Evolutionary conservation across 345 rosid species (phyloP).

Genomic region (Eucalyptus regnans): DNA sequence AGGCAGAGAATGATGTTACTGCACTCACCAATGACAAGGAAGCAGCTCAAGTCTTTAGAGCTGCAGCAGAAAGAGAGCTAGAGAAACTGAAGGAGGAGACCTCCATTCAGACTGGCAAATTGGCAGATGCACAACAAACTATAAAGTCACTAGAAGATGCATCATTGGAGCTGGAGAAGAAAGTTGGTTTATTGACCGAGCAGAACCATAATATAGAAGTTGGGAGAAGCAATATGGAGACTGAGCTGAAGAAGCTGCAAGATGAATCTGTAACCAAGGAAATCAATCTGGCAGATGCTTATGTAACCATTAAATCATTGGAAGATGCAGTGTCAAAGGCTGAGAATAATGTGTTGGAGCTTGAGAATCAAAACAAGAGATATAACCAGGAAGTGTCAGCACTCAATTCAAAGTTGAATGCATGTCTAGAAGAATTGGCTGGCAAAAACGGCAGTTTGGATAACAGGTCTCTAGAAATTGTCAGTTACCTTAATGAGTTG

Average conservation of each 20-base stretch:
- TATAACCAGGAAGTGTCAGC: conserved; percentile 48
- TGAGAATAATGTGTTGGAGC: conserved; percentile 28
- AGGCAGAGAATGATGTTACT: conserved; percentile 44
- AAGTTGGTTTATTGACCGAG: conserved; percentile 32
- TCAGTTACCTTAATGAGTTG: conserved; percentile 34
- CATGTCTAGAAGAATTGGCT: conserved; percentile 73
- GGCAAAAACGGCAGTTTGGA: conserved; percentile 50
- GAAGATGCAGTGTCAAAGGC: conserved; percentile 54
- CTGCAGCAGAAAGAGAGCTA: conserved; percentile 37
- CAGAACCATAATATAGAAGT: conserved; percentile 22
- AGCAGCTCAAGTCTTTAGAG: conserved; percentile 45
- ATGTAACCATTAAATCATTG: conserved; percentile 34
- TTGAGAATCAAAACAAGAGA: conserved; percentile 45
- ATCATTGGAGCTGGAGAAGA: conserved; percentile 42
- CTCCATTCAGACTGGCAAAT: conserved; percentile 31
- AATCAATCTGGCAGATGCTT: conserved; percentile 36
- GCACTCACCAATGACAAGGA: conserved; percentile 52
- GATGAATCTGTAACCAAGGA: conserved; percentile 44
- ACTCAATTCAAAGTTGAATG: conserved; percentile 52
- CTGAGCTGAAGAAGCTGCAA: conserved; percentile 45
- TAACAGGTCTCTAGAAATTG: conserved; percentile 43
- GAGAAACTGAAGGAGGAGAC: conserved; percentile 42
- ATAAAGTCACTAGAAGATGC: conserved; percentile 54
- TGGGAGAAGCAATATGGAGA: conserved; percentile 29
- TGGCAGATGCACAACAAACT: conserved; percentile 43